A percentile compares a stretch with the other conserved stretches of the same genome.
Conservation (phyloP, 2,329 filamentous ascomycete species). For the Phoma herbarum region DNA sequence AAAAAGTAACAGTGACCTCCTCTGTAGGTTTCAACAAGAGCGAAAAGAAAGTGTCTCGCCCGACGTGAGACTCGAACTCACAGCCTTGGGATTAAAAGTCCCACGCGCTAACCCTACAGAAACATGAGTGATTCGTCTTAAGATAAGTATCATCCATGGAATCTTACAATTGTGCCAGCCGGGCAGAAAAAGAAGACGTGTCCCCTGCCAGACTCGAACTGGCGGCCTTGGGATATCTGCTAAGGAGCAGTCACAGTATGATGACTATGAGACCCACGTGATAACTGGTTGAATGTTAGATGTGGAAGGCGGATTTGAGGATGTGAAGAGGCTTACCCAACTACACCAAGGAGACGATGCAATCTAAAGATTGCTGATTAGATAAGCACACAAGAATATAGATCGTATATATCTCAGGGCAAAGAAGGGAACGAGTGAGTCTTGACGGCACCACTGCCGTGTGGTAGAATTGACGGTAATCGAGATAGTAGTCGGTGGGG, state of each 20-base stretch:
- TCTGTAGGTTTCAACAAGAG: no score
- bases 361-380: constrained; percentile 16
- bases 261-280: constrained; percentile 48
- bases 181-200: constrained; percentile 23
- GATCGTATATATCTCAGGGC: neutral
- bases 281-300: no score
- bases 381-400: neutral
- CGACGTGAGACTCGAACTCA: constrained; percentile 30
- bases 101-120: constrained; percentile 29
- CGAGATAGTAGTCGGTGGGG: constrained; percentile 5
- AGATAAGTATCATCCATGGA: neutral
- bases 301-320: no score
- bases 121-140: neutral
- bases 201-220: constrained; percentile 49
- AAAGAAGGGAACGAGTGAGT: no score
- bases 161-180: constrained; percentile 33
- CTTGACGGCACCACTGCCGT: neutral
- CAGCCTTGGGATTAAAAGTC: constrained; percentile 38
- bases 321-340: no score
- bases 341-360: constrained; percentile 48
- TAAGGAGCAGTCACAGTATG: constrained; percentile 40
- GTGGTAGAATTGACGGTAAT: neutral
- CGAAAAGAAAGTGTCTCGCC: constrained; percentile 11
- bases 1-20: no score
- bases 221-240: constrained; percentile 48